Base-by-base conservation (phyloP, 345 rosid genomes). In the Salix exigua region DNA sequence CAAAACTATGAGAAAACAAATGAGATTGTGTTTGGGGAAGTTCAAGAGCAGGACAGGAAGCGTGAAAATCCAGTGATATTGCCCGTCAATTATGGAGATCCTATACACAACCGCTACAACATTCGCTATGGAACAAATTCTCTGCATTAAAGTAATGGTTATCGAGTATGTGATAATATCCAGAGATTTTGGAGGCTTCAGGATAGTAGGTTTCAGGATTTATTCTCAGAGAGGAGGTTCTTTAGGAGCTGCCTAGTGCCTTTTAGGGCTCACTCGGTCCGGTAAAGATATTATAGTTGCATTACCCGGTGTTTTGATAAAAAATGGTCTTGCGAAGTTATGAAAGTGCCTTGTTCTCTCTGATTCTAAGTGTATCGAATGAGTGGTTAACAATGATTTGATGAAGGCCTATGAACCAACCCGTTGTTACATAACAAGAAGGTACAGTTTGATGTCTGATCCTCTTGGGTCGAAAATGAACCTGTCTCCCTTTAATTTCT, bases 11-110 rank as follows among this genome's bases (percentile, higher is more conserved):
- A 91, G 87, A 92, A 89, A 66, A 91, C 91, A 77, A 89, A 86
- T 1, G 99, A 96, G 85, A 80, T 94, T 8, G 88, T 94, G 70
- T 92, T 94, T 35, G 98, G 99, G 64, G 97, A 97, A 60, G 90
- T 89, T 73, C 97, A 94, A 78, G 99, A 89, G 79, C 90, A 77
- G 76, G 88, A 88, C 26, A 79, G 80, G 63, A 88, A 84, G 81
- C 87, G 46, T 0, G 82, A 85, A 74, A 73, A 86, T 25, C 74
- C 58, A 19, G 88, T 86, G 26, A 74, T 89, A 73, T 91, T 87
- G 88, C 93, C 96, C 5, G 90, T 81, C 2, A 86, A 88, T 77
- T 87, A 86, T 63, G 92, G 83, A 66, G 87, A 84, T 61, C 80
- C 86, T 4, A 26, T 72, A 44, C 88, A 80, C 79, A 82, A 81